Conservation (phyloP, 179 eudicot genomes). For the Gypsophila paniculata region DNA sequence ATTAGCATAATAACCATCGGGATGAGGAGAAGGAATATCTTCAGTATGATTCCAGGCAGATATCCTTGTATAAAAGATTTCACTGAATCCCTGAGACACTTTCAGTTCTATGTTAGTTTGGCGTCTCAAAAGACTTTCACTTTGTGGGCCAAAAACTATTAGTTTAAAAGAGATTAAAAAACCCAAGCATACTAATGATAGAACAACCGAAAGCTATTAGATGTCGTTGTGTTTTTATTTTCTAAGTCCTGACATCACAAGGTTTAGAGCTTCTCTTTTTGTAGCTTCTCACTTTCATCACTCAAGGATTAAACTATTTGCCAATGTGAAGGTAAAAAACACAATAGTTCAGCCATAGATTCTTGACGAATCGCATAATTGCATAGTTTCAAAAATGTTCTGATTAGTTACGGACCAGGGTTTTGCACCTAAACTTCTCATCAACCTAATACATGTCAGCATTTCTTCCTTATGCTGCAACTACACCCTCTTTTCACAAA, state of each 20-base stretch:
- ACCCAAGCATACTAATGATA: not conserved
- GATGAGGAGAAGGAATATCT: constrained; percentile 74
- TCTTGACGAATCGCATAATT: not conserved
- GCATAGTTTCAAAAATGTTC: not conserved
- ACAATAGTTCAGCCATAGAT: not conserved
- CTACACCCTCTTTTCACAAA: too few species aligned
- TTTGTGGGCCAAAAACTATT: not conserved
- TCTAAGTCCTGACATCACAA: too few species aligned
- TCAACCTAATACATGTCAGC: not conserved
- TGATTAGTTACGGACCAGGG: not conserved
- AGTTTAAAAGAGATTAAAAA: not conserved
- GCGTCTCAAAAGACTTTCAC: not conserved
- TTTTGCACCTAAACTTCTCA: not conserved
- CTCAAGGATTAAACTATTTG: not conserved
- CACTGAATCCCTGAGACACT: constrained; percentile 42
- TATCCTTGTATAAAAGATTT: constrained; percentile 78
- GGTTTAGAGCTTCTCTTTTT: too few species aligned
- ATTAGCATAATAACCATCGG: constrained; percentile 77
- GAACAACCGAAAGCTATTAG: not conserved
- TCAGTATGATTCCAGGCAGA: constrained; percentile 82
- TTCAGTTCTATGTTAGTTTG: constrained; percentile 10
- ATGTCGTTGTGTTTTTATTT: too few species aligned
- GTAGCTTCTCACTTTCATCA: too few species aligned
- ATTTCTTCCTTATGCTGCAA: too few species aligned
- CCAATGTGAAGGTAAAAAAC: not conserved